These are phyloP conservation scores for Hypoxylon sp. DNA, from an alignment of 2,329 filamentous ascomycete species.

Conservation along the genomic window DNA sequence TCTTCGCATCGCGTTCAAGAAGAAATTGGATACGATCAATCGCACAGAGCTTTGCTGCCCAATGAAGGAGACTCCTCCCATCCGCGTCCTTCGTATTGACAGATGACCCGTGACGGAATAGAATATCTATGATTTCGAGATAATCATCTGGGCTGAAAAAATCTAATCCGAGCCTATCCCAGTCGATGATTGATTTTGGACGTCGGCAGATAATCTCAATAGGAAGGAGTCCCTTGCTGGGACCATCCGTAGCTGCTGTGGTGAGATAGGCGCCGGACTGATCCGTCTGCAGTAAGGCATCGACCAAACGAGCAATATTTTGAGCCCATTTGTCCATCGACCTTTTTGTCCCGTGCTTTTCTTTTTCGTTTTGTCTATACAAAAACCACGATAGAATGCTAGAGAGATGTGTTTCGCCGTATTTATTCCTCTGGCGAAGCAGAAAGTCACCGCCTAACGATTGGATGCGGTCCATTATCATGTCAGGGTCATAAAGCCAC, in stretches of 20 bases:
- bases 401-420: slow-evolving; percentile 9
- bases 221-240: slow-evolving; percentile 1
- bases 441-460: neutral
- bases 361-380: neutral
- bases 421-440: neutral
- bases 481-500: neutral
- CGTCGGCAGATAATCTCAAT: slow-evolving; percentile 1
- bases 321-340: neutral
- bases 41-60: neutral
- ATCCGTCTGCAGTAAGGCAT: neutral
- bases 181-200: neutral
- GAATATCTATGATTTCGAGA: neutral
- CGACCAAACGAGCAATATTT: neutral
- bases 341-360: neutral
- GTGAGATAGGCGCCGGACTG: neutral
- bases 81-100: neutral
- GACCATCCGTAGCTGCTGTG: neutral
- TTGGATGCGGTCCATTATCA: neutral
- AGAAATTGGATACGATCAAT: neutral
- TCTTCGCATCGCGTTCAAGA: neutral
- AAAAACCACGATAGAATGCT: neutral
- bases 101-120: neutral
- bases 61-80: slow-evolving; percentile 2
- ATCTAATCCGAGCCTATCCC: neutral
- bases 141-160: neutral